A percentile compares a stretch with the other conserved stretches of the same genome.
Conservation (phyloP, 1,284 basidiomycete genomes). For the Heterobasidion annosum region DNA sequence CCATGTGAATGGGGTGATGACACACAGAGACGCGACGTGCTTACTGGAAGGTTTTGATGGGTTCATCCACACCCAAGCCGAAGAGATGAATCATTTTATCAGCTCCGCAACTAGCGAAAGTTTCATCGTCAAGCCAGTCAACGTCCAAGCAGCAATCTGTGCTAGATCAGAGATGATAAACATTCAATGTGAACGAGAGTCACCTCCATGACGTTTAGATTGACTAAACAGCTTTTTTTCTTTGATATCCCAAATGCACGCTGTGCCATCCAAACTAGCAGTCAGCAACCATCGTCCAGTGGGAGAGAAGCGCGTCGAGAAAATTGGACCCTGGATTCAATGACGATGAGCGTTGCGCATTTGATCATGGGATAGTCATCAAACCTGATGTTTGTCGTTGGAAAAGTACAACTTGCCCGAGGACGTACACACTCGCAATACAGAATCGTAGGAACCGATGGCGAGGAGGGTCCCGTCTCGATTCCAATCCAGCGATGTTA, state of each 20-base stretch:
- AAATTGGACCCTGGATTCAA: conserved; percentile 59
- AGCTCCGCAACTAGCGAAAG: conserved; percentile 68
- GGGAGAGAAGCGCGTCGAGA: conserved; percentile 64
- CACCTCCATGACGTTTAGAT: conserved; percentile 43
- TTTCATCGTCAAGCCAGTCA: conserved; percentile 68
- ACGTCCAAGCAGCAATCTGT: conserved; percentile 72
- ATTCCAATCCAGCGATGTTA: conserved; percentile 72
- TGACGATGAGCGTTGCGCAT: conserved; percentile 6
- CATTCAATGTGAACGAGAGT: conserved; percentile 8
- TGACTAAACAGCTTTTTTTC: conserved; percentile 51
- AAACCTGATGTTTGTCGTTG: conserved; percentile 55
- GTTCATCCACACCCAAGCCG: conserved; percentile 38
- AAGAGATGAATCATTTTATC: conserved; percentile 59
- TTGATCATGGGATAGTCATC: conserved; percentile 5
- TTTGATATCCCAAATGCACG: conserved; percentile 71
- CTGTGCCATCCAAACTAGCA: conserved; percentile 66
- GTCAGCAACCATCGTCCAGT: conserved; percentile 61
- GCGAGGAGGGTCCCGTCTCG: conserved; percentile 62
- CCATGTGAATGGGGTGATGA: neutral
- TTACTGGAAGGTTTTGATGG: conserved; percentile 50
- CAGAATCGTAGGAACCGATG: conserved; percentile 66
- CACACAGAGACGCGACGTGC: conserved; percentile 14
- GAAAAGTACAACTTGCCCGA: conserved; percentile 52
- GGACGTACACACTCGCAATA: conserved; percentile 53
- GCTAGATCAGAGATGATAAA: conserved; percentile 5